Conservation (phyloP, 2,329 filamentous ascomycete genomes). For the Pseudopyrenochaeta lycopersici region DNA sequence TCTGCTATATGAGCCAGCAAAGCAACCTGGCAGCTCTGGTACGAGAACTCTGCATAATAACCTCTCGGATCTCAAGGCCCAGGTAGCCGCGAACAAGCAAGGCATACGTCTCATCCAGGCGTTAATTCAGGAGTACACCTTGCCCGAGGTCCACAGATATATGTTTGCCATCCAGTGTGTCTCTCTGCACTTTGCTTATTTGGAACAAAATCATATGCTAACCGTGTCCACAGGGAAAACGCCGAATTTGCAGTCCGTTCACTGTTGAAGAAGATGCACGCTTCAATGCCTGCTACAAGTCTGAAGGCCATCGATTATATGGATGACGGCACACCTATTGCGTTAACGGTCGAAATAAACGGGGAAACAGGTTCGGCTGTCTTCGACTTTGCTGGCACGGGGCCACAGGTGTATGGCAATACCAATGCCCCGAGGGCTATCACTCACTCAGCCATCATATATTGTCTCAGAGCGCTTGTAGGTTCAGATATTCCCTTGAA, state of each 20-base stretch:
- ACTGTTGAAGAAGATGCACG: slow-evolving; percentile 29
- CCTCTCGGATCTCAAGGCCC: slow-evolving; percentile 42
- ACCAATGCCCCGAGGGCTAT: slow-evolving; percentile 52
- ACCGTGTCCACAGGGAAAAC: slow-evolving; percentile 12
- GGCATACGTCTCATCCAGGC: slow-evolving; percentile 46
- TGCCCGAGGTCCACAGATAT: slow-evolving; percentile 48
- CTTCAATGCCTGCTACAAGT: slow-evolving; percentile 10
- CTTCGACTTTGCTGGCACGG: slow-evolving; percentile 55
- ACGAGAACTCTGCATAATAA: slow-evolving; percentile 44
- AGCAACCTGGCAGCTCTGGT: slow-evolving; percentile 50
- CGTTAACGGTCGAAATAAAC: slow-evolving; percentile 38
- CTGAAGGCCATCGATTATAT: slow-evolving; percentile 45
- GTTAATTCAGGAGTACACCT: slow-evolving; percentile 45
- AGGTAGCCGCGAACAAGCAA: slow-evolving; percentile 41
- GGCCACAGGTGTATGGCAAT: slow-evolving; percentile 43
- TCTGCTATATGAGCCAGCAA: slow-evolving; percentile 35
- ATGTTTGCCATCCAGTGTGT: slow-evolving; percentile 49
- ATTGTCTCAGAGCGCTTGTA: slow-evolving; percentile 41
- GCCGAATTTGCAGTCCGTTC: slow-evolving; percentile 44
- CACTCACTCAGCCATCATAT: slow-evolving; percentile 42
- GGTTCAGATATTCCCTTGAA: slow-evolving; percentile 44
- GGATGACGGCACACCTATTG: slow-evolving; percentile 52
- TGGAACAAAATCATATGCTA: no score
- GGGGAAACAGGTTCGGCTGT: slow-evolving; percentile 36
- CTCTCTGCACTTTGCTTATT: no score